Evolutionary conservation across 2,329 filamentous ascomycete genomes (phyloP).

Genomic region (Nemania sp.): DNA sequence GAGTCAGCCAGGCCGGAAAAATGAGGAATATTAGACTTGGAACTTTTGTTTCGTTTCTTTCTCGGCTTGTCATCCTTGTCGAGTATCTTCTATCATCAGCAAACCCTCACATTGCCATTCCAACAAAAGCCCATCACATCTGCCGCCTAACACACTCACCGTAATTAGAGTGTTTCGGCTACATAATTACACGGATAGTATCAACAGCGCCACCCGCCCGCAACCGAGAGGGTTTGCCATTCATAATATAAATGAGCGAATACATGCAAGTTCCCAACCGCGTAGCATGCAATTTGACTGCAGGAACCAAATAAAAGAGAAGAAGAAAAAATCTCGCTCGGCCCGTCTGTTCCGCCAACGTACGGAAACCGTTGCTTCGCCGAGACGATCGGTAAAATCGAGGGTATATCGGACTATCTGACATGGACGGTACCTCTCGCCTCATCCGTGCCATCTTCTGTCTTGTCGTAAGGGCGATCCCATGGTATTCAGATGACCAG

Average conservation of each 20-base stretch:
- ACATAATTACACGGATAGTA: background rate
- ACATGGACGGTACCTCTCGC: background rate
- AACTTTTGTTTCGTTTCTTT: background rate
- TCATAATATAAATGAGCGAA: background rate
- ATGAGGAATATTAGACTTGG: no score
- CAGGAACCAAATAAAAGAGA: background rate
- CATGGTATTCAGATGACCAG: background rate
- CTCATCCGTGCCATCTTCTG: background rate
- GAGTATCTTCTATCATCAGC: background rate
- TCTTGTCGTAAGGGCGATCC: background rate
- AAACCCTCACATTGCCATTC: background rate
- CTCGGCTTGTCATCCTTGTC: background rate
- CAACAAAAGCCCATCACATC: background rate
- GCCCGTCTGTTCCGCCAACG: background rate
- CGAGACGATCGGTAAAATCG: background rate
- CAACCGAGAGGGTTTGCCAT: background rate
- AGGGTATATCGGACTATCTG: background rate
- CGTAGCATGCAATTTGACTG: background rate
- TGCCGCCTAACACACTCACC: background rate
- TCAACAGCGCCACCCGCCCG: background rate
- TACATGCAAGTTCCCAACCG: background rate
- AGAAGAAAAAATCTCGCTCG: background rate
- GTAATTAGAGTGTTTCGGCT: background rate
- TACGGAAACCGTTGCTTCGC: background rate
- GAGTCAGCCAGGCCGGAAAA: background rate